A percentile compares a stretch with the other conserved stretches of the same genome.
Conservation (phyloP, 163 green algal genomes). For the Scenedesmus sp. region DNA sequence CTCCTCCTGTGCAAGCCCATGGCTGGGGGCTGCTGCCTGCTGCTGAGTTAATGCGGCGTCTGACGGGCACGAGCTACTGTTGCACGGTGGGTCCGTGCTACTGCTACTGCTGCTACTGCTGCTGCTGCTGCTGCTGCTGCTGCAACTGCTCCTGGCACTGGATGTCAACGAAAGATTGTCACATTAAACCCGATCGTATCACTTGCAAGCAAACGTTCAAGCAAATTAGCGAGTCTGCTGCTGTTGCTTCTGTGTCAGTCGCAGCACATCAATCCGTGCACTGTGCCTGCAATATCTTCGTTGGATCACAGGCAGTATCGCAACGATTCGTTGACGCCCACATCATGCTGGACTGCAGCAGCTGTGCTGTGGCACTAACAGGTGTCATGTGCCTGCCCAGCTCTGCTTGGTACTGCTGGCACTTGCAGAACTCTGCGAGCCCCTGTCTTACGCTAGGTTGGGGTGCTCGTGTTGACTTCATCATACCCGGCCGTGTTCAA, state of each 20-base stretch:
- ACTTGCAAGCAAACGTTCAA: no score
- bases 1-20: slow-evolving; percentile 79
- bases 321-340: no score
- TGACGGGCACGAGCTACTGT: background rate
- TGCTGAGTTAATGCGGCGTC: background rate
- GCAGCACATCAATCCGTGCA: background rate
- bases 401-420: background rate
- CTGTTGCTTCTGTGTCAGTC: background rate
- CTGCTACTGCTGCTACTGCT: background rate
- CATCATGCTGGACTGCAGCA: background rate
- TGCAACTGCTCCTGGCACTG: background rate
- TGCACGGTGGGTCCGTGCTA: background rate
- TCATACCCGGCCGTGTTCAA: background rate
- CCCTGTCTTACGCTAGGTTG: no score
- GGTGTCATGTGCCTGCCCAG: background rate
- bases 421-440: no score
- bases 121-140: background rate
- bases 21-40: background rate
- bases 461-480: background rate
- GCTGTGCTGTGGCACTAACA: background rate
- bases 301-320: no score
- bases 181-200: background rate
- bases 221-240: background rate
- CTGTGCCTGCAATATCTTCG: no score
- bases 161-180: background rate